Percentiles rank a stretch among this genome's conserved stretches.
Evolutionary conservation across 768 basidiomycete species (phyloP).

Genomic region (Glaciozyma martinii): DNA sequence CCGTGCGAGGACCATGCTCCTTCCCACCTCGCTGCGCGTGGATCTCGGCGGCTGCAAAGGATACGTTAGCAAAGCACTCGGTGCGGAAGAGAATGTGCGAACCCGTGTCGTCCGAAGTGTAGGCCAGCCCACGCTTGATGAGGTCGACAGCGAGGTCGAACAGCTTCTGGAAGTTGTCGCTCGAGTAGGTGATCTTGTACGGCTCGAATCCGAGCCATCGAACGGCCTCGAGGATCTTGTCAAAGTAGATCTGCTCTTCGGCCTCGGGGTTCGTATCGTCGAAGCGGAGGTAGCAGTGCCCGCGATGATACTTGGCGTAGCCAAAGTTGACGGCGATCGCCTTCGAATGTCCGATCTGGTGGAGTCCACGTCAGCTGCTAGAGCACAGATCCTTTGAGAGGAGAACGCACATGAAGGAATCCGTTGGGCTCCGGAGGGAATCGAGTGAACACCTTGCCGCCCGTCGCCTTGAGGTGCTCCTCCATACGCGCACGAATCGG

Average conservation of each 20-base stretch:
- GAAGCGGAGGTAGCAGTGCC: conserved; percentile 85
- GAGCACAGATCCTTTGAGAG: not conserved
- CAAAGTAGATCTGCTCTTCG: conserved; percentile 91
- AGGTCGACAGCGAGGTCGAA: conserved; percentile 80
- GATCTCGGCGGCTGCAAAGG: conserved; percentile 72
- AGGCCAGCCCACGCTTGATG: conserved; percentile 82
- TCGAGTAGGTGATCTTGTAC: conserved; percentile 98
- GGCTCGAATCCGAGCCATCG: conserved; percentile 97
- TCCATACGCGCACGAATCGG: conserved; percentile 66
- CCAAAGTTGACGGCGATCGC: conserved; percentile 98
- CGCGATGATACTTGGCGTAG: conserved; percentile 90
- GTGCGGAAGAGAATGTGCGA: conserved; percentile 37
- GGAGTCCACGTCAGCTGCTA: not conserved
- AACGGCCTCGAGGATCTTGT: conserved; percentile 88
- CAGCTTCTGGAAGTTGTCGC: conserved; percentile 84
- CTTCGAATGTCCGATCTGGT: conserved; percentile 88
- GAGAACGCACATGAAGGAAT: conserved; percentile 53
- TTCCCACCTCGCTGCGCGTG: conserved; percentile 75
- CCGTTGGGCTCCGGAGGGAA: conserved; percentile 99
- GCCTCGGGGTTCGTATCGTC: conserved; percentile 99
- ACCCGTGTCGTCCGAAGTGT: conserved; percentile 95
- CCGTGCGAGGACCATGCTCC: conserved; percentile 64
- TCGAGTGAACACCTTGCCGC: conserved; percentile 79
- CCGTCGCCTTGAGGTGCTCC: conserved; percentile 68
- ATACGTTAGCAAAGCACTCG: not conserved